Evolutionary conservation across 2,329 filamentous ascomycete species (phyloP).

Genomic region (Xylariaceae sp.): DNA sequence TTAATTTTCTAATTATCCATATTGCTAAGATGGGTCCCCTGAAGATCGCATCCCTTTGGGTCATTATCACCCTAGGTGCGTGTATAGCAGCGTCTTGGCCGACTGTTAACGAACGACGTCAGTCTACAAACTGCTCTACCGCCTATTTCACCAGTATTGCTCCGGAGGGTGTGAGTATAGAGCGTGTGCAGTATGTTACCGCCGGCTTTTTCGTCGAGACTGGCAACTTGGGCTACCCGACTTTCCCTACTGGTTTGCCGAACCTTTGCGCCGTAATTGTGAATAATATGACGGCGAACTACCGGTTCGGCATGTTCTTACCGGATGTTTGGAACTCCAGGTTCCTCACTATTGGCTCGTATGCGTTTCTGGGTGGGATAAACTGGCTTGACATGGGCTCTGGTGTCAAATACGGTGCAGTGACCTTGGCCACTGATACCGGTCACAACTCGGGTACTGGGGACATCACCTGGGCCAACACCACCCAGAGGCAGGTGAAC

Average conservation of each 20-base stretch:
- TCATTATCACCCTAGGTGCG: slow-evolving; percentile 12
- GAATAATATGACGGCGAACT: slow-evolving; percentile 34
- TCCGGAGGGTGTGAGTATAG: slow-evolving; percentile 26
- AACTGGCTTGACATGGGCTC: slow-evolving; percentile 41
- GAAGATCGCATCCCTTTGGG: slow-evolving; percentile 15
- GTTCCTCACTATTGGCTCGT: slow-evolving; percentile 36
- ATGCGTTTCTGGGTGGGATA: slow-evolving; percentile 39
- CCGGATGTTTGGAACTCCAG: slow-evolving; percentile 38
- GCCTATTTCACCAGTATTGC: slow-evolving; percentile 32
- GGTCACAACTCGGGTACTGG: slow-evolving; percentile 40
- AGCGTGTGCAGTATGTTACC: slow-evolving; percentile 34
- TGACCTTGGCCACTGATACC: slow-evolving; percentile 44
- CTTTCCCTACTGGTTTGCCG: slow-evolving; percentile 34
- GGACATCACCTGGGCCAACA: slow-evolving; percentile 43
- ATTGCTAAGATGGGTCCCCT: slow-evolving; percentile 6
- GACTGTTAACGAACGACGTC: slow-evolving; percentile 15
- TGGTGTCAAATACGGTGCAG: slow-evolving; percentile 35
- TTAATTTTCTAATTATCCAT: slow-evolving; percentile 5
- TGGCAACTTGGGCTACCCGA: slow-evolving; percentile 38
- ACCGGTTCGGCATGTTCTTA: slow-evolving; percentile 41
- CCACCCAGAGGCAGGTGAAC: slow-evolving; percentile 38
- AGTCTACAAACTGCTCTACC: slow-evolving; percentile 28
- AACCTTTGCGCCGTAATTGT: slow-evolving; percentile 37
- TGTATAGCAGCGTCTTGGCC: slow-evolving; percentile 15
- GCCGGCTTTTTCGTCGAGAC: slow-evolving; percentile 31